Evolutionary conservation across 805 yeast genomes (phyloP).

Genomic region (Spathaspora gorwiae): DNA sequence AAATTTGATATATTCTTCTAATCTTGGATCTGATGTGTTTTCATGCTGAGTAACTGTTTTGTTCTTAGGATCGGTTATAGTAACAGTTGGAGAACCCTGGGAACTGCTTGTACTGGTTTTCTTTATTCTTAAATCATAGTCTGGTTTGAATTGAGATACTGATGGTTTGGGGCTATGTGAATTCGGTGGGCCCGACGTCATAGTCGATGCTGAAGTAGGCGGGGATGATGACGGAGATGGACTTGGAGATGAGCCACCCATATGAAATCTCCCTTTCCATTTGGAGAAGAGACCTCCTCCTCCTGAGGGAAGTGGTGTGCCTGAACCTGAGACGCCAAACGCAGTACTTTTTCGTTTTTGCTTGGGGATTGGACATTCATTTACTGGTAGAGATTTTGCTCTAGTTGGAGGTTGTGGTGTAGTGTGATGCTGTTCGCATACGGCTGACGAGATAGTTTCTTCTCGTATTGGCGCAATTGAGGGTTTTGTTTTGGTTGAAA

Average conservation of each 20-base stretch:
- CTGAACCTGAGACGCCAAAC: background rate
- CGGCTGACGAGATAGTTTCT: slow-evolving; percentile 3
- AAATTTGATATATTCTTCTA: slow-evolving; percentile 34
- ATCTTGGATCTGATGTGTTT: slow-evolving; percentile 23
- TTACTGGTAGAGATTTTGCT: background rate
- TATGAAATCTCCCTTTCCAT: slow-evolving; percentile 29
- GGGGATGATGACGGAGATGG: slow-evolving; percentile 4
- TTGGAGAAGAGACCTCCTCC: slow-evolving; percentile 30
- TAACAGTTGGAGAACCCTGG: background rate
- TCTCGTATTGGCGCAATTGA: slow-evolving; percentile 23
- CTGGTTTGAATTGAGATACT: slow-evolving; percentile 1
- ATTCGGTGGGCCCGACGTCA: background rate
- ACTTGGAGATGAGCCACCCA: slow-evolving; percentile 5
- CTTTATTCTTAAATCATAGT: slow-evolving; percentile 2
- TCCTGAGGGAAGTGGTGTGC: background rate
- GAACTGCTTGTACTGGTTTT: background rate
- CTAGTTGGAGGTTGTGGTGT: background rate
- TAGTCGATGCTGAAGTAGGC: slow-evolving; percentile 2
- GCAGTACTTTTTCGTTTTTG: background rate
- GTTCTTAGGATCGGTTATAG: background rate
- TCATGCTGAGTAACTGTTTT: background rate
- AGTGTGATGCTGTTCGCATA: background rate
- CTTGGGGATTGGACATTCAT: background rate
- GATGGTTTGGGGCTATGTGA: background rate
- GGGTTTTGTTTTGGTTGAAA: slow-evolving; percentile 28